phyloP scores from a whole-genome alignment of 78 protist genomes.

The Tieghemostelium lacteum region DNA sequence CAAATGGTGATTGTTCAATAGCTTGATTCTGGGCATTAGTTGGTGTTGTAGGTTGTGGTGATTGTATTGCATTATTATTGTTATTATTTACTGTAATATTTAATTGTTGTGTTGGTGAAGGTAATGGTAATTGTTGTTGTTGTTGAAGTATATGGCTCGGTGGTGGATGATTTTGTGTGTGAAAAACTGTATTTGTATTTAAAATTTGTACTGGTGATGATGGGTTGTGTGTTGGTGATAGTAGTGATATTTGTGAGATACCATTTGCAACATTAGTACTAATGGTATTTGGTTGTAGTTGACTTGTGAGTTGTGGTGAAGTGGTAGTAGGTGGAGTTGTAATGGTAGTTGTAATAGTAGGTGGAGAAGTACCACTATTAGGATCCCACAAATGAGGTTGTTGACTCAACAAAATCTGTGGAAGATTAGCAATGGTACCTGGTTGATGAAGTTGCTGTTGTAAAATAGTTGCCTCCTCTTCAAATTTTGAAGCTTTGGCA shows the following conservation, averaged over 20 bases:
- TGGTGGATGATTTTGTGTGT: neutral
- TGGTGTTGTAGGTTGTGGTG: neutral
- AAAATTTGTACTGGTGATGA: conserved; percentile 30
- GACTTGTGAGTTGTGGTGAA: conserved; percentile 8
- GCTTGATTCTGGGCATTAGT: neutral
- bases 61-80: too few relatives aligned
- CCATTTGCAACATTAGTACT: conserved; percentile 1
- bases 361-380: neutral
- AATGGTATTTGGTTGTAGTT: too few relatives aligned
- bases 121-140: neutral
- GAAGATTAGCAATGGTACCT: neutral
- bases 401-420: conserved; percentile 14
- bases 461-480: conserved; percentile 65
- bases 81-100: too few relatives aligned
- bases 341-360: neutral
- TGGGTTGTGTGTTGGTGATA: conserved; percentile 32
- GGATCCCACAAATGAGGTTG: conserved; percentile 45
- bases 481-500: conserved; percentile 76
- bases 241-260: conserved; percentile 34
- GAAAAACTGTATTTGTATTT: neutral
- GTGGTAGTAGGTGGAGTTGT: conserved; percentile 17
- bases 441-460: conserved; percentile 27
- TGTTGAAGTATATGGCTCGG: neutral
- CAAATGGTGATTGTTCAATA: neutral
- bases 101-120: neutral